Base-by-base conservation (phyloP, 495 filamentous ascomycete species). In the Pyronema omphalodes region DNA sequence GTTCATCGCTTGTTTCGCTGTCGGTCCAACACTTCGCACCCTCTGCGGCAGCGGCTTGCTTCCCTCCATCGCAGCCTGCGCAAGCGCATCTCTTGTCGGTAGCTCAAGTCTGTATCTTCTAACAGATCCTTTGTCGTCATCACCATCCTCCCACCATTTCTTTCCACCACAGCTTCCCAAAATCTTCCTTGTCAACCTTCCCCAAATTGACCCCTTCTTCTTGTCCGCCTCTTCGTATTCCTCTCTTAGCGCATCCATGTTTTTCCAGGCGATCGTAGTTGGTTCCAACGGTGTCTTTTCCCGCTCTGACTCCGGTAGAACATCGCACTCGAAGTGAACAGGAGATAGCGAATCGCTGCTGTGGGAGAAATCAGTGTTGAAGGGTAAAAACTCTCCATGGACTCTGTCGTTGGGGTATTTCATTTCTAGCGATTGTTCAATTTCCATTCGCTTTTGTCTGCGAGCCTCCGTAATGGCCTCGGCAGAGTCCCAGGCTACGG, bases 251-350 rank as follows among this genome's bases (percentile, higher is more conserved):
- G 62, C 56, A 3, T 49, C 62, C 43, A 66, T 52, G 29, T 58
- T 56, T 18, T 65, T 64, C 62, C 62, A 65, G 44, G 62, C 62
- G 7, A 65, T 65, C 1, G 57, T 51, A 15, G 57, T 62, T 35
- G 60, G 60, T 17, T 57, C 35, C 23, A 37, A 4, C 6, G 52
- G 39, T 37, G 37, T 57, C 37, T 39, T 33, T 54, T 56, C 37
- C 44, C 55, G 8, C 9, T n/a, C 17, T n/a, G 6, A 12, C 33
- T 15, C 11, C 43, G 17, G 7, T 43, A 40, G 12, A 11, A n/a
- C 4, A 39, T 44, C 29, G 55, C 15, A 34, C 14, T 12, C 19
- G 43, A 59, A 59, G 14, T 33, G 49, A 9, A 59, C 57, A 14
- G 57, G 57, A 6, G 55, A 59, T 19, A 59, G 55, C 1, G 55